Percentiles rank a stretch among this genome's conserved stretches.
Evolutionary conservation across 2,329 filamentous ascomycete species (phyloP).

Genomic region (Madurella mycetomatis): DNA sequence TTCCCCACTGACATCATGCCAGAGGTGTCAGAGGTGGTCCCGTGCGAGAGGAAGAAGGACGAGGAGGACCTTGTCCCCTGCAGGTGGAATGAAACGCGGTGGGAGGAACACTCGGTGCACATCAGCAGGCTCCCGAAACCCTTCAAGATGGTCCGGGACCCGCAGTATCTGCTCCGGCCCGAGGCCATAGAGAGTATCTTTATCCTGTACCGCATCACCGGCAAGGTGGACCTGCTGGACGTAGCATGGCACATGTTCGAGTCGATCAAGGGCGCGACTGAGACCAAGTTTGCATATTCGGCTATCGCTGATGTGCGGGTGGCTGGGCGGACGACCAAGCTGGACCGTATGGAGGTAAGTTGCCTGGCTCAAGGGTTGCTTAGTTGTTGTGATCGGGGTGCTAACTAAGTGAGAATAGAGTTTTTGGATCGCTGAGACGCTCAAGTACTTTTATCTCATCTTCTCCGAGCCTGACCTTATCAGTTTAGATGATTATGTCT

Average conservation of each 20-base stretch:
- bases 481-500: constrained; percentile 66
- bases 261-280: constrained; percentile 38
- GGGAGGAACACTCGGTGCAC: constrained; percentile 26
- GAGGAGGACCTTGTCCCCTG: constrained; percentile 18
- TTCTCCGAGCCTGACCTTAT: constrained; percentile 61
- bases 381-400: background rate
- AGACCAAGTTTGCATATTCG: constrained; percentile 42
- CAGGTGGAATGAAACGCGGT: constrained; percentile 30
- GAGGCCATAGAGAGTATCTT: constrained; percentile 52
- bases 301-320: constrained; percentile 42
- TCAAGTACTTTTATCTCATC: constrained; percentile 74
- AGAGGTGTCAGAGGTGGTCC: constrained; percentile 41
- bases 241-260: constrained; percentile 48
- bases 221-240: constrained; percentile 41
- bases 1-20: constrained; percentile 52
- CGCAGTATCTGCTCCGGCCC: constrained; percentile 42
- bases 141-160: constrained; percentile 50
- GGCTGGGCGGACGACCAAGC: constrained; percentile 36
- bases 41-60: constrained; percentile 27
- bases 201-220: constrained; percentile 48
- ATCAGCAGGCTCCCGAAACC: constrained; percentile 43
- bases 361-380: background rate
- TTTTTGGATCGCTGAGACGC: constrained; percentile 72
- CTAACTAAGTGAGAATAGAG: constrained; percentile 33
- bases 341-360: constrained; percentile 39